Base-by-base conservation (phyloP, 192 early-diverging fungal species). In the Funneliformis geosporum region DNA sequence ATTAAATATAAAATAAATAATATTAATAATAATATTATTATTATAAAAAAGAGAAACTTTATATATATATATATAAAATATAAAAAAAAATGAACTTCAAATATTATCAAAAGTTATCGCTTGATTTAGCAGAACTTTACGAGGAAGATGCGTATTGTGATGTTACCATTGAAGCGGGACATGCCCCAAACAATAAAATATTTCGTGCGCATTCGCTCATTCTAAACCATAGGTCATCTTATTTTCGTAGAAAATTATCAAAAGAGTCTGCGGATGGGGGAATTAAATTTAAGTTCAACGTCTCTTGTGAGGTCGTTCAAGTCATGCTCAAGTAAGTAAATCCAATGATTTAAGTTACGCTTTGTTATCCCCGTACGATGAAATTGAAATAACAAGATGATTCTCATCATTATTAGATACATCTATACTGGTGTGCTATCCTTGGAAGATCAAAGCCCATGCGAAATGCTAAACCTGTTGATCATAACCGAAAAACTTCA, bases 81-180 rank as follows among this genome's bases (percentile, higher is more conserved):
- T 33, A 33, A 21, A 55, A 55, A 44, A 44, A 9, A 18, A 74
- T 74, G 73, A 25, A 47, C 14, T n/a, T 42, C 40, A 11, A 25
- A 74, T 74, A 59, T 60, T 44, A 46, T 18, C 27, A 39, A 25
- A 74, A 47, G 5, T 55, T 74, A 44, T 74, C 73, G 2, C 73
- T 21, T 60, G 73, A 74, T 43, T 55, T 74, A 0, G 5, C 55
- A 9, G 46, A 74, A 28, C 73, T 74, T 12, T 38, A 46, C 11
- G 42, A 44, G 10, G 73, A 74, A 60, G 27, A 39, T 59, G 40
- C 14, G 25, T 39, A 60, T 59, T 55, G 46, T 38, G 33, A 74
- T 74, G n/a, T 74, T 44, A 44, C 23, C 9, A 60, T 74, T 8
- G 21, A 74, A 2, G 55, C 42, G 21, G 73, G 73, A 28, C 10